Percentiles rank a stretch among this genome's conserved stretches.
Evolutionary conservation across 306 rosid genomes (phyloP).

Genomic region (Begonia loranthoides): DNA sequence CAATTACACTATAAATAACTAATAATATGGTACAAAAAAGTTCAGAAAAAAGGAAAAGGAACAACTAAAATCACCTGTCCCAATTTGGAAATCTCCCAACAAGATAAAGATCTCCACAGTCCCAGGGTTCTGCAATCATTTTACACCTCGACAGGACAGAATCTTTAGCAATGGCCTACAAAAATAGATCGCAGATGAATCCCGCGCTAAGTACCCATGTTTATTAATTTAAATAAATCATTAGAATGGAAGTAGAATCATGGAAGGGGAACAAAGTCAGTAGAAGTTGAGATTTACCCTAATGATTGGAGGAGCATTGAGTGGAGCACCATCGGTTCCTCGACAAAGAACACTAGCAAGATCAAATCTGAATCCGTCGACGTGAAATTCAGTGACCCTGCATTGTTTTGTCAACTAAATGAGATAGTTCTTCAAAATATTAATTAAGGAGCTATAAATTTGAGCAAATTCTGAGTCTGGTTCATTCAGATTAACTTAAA

Average conservation of each 20-base stretch:
- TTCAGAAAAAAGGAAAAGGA: conserved; percentile 2
- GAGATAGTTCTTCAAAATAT: too few relatives aligned
- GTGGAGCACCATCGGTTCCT: conserved; percentile 76
- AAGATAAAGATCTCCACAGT: conserved; percentile 93
- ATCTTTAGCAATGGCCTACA: conserved; percentile 89
- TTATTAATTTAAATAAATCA: neutral
- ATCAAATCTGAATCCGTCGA: conserved; percentile 96
- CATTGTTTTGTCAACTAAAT: conserved; percentile 10
- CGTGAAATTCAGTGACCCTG: conserved; percentile 90
- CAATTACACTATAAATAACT: too few relatives aligned
- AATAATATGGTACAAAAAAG: too few relatives aligned
- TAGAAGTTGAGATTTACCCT: conserved; percentile 44
- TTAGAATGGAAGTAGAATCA: neutral
- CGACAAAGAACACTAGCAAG: conserved; percentile 91
- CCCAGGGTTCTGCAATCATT: conserved; percentile 99
- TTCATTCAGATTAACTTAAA: too few relatives aligned
- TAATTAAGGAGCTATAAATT: too few relatives aligned
- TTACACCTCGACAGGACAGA: conserved; percentile 72
- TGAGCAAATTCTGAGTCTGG: too few relatives aligned
- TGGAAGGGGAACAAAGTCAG: conserved; percentile 1
- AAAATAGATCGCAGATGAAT: neutral
- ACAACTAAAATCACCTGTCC: conserved; percentile 54
- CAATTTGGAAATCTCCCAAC: conserved; percentile 95
- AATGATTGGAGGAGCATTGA: conserved; percentile 60
- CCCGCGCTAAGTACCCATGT: neutral